Evolutionary conservation across 371 early-diverging fungal species (phyloP).

Genomic region (Rhizopus stolonifer): DNA sequence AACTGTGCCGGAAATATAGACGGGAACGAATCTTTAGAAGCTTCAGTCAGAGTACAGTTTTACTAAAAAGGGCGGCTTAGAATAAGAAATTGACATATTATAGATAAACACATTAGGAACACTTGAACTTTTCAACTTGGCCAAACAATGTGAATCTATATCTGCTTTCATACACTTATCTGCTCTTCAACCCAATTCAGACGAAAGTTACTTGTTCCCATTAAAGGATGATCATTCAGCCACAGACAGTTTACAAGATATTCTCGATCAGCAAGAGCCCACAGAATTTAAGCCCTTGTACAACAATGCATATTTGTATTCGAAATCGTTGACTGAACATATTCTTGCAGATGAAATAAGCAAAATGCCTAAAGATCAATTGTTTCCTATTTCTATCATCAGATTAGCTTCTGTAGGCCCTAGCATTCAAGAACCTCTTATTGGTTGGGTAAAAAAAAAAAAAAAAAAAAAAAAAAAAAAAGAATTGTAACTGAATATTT

Average conservation of each 20-base stretch:
- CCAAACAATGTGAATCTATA: constrained; percentile 48
- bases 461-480: background rate
- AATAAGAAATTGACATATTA: background rate
- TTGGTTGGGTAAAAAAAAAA: constrained; percentile 56
- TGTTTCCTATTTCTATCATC: constrained; percentile 53
- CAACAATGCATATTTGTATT: constrained; percentile 54
- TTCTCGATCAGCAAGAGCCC: constrained; percentile 13
- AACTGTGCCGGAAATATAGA: constrained; percentile 62
- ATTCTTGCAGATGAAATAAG: constrained; percentile 45
- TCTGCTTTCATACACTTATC: constrained; percentile 55
- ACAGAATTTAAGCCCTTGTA: constrained; percentile 25
- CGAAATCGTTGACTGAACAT: constrained; percentile 61
- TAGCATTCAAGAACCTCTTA: constrained; percentile 52
- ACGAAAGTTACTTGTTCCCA: constrained; percentile 49
- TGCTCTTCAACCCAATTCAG: constrained; percentile 39
- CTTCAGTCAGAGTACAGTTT: constrained; percentile 45
- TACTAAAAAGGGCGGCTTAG: no score
- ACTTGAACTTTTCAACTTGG: constrained; percentile 49
- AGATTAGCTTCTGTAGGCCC: constrained; percentile 57
- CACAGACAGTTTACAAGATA: constrained; percentile 8
- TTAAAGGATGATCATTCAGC: constrained; percentile 43
- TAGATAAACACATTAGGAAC: constrained; percentile 59
- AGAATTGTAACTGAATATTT: background rate
- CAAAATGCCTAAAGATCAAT: constrained; percentile 26
- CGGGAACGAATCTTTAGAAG: constrained; percentile 52